These are phyloP conservation scores for Aspergillus amoenus DNA, from an alignment of 2,329 filamentous ascomycete species.

Conservation along the genomic window DNA sequence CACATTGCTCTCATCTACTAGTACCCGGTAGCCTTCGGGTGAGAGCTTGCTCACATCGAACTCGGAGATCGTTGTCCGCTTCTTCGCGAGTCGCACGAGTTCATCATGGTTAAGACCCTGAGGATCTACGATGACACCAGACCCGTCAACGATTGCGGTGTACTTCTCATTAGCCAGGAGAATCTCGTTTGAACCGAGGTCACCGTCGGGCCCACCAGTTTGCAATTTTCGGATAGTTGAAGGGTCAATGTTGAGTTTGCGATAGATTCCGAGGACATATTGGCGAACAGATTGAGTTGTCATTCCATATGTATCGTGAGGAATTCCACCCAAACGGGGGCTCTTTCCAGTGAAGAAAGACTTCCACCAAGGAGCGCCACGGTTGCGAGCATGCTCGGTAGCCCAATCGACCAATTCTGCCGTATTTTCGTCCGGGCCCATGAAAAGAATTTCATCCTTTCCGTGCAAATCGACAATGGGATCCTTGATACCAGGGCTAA, in stretches of 20 bases:
- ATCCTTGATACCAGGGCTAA: slow-evolving; percentile 96
- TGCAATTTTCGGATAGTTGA: slow-evolving; percentile 88
- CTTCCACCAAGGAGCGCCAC: slow-evolving; percentile 98
- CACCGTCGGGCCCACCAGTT: slow-evolving; percentile 94
- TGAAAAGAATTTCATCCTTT: slow-evolving; percentile 95
- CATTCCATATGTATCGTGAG: slow-evolving; percentile 96
- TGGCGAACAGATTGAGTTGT: slow-evolving; percentile 94
- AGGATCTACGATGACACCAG: slow-evolving; percentile 90
- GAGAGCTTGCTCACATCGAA: slow-evolving; percentile 87
- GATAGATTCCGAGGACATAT: slow-evolving; percentile 94
- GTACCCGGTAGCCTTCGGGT: slow-evolving; percentile 80
- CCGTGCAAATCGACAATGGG: slow-evolving; percentile 94
- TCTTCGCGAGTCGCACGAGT: slow-evolving; percentile 78
- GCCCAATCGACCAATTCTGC: slow-evolving; percentile 97
- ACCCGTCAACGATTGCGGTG: slow-evolving; percentile 90
- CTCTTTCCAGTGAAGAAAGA: slow-evolving; percentile 99
- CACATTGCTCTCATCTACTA: slow-evolving; percentile 87
- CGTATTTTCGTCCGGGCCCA: slow-evolving; percentile 99
- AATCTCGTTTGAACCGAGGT: slow-evolving; percentile 97
- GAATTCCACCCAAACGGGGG: slow-evolving; percentile 91
- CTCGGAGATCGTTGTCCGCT: slow-evolving; percentile 83
- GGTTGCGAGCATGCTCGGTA: slow-evolving; percentile 84
- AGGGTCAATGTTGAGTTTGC: slow-evolving; percentile 88
- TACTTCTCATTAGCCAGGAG: slow-evolving; percentile 95
- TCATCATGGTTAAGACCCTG: slow-evolving; percentile 84